Evolutionary conservation across 768 basidiomycete species (phyloP).

Genomic region (Lanmaoa rubissima): DNA sequence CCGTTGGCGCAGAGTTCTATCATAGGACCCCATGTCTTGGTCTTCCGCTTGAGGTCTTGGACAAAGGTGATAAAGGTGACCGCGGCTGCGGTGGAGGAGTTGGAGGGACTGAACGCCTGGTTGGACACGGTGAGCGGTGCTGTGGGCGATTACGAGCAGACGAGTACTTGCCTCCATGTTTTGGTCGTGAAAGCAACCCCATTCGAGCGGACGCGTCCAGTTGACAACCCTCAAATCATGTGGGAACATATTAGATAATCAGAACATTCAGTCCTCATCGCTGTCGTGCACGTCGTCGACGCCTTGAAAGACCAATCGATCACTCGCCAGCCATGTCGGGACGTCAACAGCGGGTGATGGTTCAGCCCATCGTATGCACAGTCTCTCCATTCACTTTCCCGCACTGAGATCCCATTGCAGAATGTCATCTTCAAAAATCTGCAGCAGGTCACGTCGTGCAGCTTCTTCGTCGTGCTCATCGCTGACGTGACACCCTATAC

Average conservation of each 20-base stretch:
- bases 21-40: constrained; percentile 94
- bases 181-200: constrained; percentile 17
- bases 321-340: constrained; percentile 68
- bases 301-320: neutral
- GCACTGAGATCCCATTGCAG: constrained; percentile 38
- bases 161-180: constrained; percentile 29
- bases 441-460: constrained; percentile 59
- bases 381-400: neutral
- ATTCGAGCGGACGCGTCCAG: constrained; percentile 17
- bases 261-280: neutral
- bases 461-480: constrained; percentile 1
- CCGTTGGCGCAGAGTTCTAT: constrained; percentile 93
- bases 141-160: too few relatives aligned
- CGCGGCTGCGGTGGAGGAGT: constrained; percentile 95
- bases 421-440: constrained; percentile 99
- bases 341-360: constrained; percentile 96
- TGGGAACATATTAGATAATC: constrained; percentile 29
- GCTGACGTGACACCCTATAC: constrained; percentile 13
- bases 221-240: constrained; percentile 2
- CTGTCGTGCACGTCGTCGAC: constrained; percentile 11
- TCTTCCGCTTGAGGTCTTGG: constrained; percentile 97
- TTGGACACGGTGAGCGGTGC: constrained; percentile 7
- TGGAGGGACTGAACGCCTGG: constrained; percentile 70
- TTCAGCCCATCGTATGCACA: constrained; percentile 92
- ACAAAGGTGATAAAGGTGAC: constrained; percentile 99